phyloP scores from a whole-genome alignment of 2,329 filamentous ascomycete species.

The Botrytis fragariae region DNA sequence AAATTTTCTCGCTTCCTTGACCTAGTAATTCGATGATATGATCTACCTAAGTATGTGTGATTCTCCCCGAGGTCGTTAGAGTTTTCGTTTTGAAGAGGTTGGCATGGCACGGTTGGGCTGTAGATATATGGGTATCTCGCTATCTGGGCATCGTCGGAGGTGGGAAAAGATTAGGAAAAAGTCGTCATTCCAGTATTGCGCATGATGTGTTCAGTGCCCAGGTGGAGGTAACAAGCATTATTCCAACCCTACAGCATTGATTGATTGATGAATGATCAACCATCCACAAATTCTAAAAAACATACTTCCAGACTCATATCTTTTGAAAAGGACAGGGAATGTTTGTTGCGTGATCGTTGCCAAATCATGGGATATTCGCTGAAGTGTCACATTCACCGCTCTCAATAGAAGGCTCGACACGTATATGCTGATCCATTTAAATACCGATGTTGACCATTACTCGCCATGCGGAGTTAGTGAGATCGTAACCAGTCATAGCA shows the following conservation, averaged over 20 bases:
- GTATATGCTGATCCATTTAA: constrained; percentile 22
- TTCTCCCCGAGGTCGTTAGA: background rate
- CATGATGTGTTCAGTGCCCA: constrained; percentile 20
- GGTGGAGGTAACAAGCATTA: constrained; percentile 18
- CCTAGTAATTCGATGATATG: background rate
- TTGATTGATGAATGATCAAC: constrained; percentile 19
- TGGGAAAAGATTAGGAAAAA: constrained; percentile 3
- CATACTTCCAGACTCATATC: constrained; percentile 8
- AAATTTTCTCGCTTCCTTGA: background rate
- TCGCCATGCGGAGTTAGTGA: constrained; percentile 1
- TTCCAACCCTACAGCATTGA: constrained; percentile 16
- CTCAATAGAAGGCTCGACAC: constrained; percentile 14
- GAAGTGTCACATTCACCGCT: constrained; percentile 23
- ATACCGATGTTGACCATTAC: constrained; percentile 16
- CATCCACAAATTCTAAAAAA: constrained; percentile 9
- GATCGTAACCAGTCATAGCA: constrained; percentile 12
- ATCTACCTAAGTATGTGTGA: background rate
- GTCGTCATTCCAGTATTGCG: constrained; percentile 18
- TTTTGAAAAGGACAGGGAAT: constrained; percentile 8
- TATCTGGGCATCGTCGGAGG: constrained; percentile 7
- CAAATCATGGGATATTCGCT: constrained; percentile 21
- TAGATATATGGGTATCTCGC: constrained; percentile 6
- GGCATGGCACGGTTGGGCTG: constrained; percentile 12
- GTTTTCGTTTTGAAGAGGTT: constrained; percentile 7
- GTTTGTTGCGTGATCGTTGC: constrained; percentile 19